Conservation (phyloP, 768 basidiomycete species). For the Mycena polygramma region DNA sequence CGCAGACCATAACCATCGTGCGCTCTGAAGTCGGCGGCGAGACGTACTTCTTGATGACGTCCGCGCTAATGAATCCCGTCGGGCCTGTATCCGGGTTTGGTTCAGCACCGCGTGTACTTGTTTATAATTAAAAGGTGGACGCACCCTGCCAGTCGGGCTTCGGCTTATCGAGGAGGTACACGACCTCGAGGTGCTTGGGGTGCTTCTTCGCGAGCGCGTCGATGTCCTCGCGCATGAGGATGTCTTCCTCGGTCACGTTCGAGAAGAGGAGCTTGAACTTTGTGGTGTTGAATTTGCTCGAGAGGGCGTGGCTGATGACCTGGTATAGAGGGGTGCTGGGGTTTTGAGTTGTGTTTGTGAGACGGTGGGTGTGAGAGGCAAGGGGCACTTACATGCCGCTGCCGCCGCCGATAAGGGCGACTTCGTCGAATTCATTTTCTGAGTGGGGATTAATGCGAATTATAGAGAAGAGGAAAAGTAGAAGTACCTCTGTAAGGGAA, state of each 20-base stretch:
- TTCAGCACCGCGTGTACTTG: no score
- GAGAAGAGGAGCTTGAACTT: constrained; percentile 94
- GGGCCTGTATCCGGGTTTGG: constrained; percentile 51
- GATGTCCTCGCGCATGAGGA: constrained; percentile 85
- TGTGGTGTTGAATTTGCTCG: constrained; percentile 87
- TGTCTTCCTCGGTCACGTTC: constrained; percentile 91
- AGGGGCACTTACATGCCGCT: constrained; percentile 78
- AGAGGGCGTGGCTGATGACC: constrained; percentile 78
- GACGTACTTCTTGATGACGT: constrained; percentile 82
- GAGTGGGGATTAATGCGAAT: constrained; percentile 19
- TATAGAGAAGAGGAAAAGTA: no score
- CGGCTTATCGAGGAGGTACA: constrained; percentile 90
- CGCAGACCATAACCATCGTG: constrained; percentile 92
- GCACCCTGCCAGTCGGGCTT: constrained; percentile 68
- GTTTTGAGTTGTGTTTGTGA: constrained; percentile 10
- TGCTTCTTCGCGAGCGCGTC: constrained; percentile 77
- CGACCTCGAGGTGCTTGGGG: constrained; percentile 80
- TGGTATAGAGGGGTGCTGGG: constrained; percentile 87
- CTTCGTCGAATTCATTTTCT: constrained; percentile 89
- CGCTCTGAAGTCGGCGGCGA: constrained; percentile 77
- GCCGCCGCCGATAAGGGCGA: constrained; percentile 93
- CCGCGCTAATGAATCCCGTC: constrained; percentile 80
- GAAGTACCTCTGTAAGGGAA: constrained; percentile 90
- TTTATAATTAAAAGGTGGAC: no score
- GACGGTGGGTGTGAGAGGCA: not conserved